Base-by-base conservation (phyloP, 1,284 basidiomycete genomes). In the Ustilago tritici region DNA sequence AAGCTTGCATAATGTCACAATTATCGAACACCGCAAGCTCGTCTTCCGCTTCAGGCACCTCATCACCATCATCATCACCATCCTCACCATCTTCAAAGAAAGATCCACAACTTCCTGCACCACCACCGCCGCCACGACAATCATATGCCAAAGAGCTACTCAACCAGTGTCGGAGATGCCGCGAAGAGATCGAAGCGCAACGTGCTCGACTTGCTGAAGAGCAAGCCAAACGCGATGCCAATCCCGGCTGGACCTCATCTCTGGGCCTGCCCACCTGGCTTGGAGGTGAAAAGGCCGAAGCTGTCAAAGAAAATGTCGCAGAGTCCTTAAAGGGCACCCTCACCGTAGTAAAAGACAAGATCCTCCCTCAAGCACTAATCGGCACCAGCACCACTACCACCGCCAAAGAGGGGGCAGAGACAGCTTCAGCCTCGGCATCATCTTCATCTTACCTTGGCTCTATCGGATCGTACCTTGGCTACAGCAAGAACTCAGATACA, bases 111-210 rank as follows among this genome's bases (percentile, higher is more conserved):
- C 70, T 77, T 2, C 74, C 70, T 1, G 55, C 70, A 15, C 76
- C 76, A 28, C 76, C 76, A 61, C 71, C 76, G 55, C 76, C 76
- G 12, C 76, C 81, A 36, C 75, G 78, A 15, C 80, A 83, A 56
- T 80, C 78, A 6, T 85, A 85, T 56, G 84, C 84, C 36, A 80
- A 78, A n/a, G 84, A 85, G 65, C 79, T 85, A 2, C 71, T 85
- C 34, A 79, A 74, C 4, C 79, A 84, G 61, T 85, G 84, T 58
- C 78, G 82, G 36, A 64, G 73, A 34, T 83, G 82, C 40, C 73
- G 79, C 41, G 78, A 79, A 19, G 81, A 82, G 56, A 63, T 84
- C 40, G 83, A 84, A 23, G 59, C 57, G 4, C 77, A 81, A 43
- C 65, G 72, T 15, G 53, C 63, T 32, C 64, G 61, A 31, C 61